A percentile compares a stretch with the other conserved stretches of the same genome.
phyloP scores from a whole-genome alignment of 2,329 filamentous ascomycete genomes.

The Verticillium zaregamsianum region DNA sequence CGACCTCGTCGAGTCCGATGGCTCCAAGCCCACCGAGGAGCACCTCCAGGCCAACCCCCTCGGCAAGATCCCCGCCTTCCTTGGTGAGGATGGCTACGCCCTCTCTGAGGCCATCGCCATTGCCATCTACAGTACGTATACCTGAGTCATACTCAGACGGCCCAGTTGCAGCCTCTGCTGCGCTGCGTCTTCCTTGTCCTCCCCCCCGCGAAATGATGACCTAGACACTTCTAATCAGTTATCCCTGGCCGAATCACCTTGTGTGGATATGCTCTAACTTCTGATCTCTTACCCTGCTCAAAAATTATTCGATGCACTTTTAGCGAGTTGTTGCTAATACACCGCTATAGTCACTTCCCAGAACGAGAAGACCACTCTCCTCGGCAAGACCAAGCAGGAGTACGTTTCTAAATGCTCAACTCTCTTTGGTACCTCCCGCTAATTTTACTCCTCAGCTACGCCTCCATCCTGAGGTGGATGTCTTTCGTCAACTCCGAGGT shows the following conservation, averaged over 20 bases:
- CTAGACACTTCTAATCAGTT: constrained; percentile 76
- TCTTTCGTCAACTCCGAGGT: constrained; percentile 93
- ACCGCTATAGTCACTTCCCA: constrained; percentile 81
- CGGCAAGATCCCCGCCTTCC: constrained; percentile 88
- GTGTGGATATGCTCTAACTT: constrained; percentile 91
- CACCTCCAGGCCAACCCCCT: constrained; percentile 84
- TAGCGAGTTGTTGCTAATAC: constrained; percentile 13
- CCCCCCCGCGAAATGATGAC: constrained; percentile 58
- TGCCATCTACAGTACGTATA: constrained; percentile 91
- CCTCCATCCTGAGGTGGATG: constrained; percentile 97
- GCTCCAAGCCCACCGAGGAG: constrained; percentile 63
- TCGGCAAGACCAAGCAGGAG: constrained; percentile 99
- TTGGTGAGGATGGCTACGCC: constrained; percentile 85
- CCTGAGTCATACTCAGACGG: constrained; percentile 4
- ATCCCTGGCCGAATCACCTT: constrained; percentile 84
- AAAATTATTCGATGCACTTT: constrained; percentile 22
- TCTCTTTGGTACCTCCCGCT: constrained; percentile 15
- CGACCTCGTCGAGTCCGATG: constrained; percentile 72
- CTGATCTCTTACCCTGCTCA: constrained; percentile 50
- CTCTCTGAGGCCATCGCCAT: constrained; percentile 91
- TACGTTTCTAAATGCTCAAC: constrained; percentile 36
- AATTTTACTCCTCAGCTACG: constrained; percentile 54
- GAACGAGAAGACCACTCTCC: constrained; percentile 99
- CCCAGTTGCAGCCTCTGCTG: background rate
- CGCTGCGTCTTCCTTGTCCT: constrained; percentile 1